A percentile compares a stretch with the other conserved stretches of the same genome.
phyloP scores from a whole-genome alignment of 78 protist genomes.

The Guillardia theta region DNA sequence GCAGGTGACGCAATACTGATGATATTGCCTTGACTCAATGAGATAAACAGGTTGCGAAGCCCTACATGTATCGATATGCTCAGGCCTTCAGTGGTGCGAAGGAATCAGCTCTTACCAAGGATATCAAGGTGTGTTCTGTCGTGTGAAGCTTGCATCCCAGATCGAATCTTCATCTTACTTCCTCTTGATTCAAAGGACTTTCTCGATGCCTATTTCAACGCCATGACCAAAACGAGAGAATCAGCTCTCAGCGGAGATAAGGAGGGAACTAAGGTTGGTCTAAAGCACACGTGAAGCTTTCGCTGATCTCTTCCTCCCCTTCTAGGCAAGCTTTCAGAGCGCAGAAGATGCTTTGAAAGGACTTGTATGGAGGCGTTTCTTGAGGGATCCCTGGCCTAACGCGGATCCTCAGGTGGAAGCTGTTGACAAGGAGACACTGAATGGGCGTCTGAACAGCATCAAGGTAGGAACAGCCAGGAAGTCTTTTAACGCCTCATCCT shows the following conservation, averaged over 20 bases:
- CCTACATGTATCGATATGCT: background rate
- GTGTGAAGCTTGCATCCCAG: no score
- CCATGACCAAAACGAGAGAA: background rate
- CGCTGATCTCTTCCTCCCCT: no score
- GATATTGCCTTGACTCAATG: no score
- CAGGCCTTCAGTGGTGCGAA: background rate
- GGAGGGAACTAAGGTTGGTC: background rate
- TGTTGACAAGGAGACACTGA: slow-evolving; percentile 3
- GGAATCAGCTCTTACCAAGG: slow-evolving; percentile 10
- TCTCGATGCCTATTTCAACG: background rate
- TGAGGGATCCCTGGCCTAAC: no score
- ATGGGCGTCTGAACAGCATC: background rate
- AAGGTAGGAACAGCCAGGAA: no score
- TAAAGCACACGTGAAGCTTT: no score
- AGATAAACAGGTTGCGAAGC: background rate
- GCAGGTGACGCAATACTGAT: no score
- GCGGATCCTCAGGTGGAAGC: no score
- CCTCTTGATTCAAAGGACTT: no score
- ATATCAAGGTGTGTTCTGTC: background rate
- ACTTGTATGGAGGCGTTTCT: no score
- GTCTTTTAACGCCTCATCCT: no score
- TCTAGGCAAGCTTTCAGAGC: background rate
- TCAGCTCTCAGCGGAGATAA: background rate
- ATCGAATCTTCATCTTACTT: no score
- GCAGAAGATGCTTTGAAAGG: background rate